These are phyloP conservation scores for Xylariaceae sp. DNA, from an alignment of 2,329 filamentous ascomycete genomes.

Conservation along the genomic window DNA sequence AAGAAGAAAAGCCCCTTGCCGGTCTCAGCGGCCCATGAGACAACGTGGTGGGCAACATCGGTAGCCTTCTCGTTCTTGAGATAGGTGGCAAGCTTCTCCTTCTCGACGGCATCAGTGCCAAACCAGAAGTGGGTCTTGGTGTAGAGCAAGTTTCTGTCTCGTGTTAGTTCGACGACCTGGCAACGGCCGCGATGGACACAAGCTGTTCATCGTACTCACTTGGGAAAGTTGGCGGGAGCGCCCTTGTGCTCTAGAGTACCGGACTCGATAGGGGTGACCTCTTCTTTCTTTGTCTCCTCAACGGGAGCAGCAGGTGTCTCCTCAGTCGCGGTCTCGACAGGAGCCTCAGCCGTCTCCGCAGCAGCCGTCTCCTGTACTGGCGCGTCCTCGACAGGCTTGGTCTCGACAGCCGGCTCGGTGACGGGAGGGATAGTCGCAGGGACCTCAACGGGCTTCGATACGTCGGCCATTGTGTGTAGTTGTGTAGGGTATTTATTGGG, in stretches of 20 bases:
- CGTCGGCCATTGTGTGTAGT: conserved; percentile 65
- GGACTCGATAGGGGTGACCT: conserved; percentile 72
- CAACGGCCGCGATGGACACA: too few species aligned
- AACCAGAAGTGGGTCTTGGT: conserved; percentile 94
- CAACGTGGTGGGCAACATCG: conserved; percentile 70
- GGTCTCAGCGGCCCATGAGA: conserved; percentile 88
- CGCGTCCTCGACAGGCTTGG: conserved; percentile 26
- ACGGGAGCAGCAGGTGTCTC: conserved; percentile 35
- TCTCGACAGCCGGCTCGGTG: conserved; percentile 36
- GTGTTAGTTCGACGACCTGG: not conserved
- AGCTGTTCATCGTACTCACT: conserved; percentile 57
- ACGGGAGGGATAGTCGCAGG: conserved; percentile 47
- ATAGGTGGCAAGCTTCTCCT: conserved; percentile 72
- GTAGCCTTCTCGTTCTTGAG: conserved; percentile 85
- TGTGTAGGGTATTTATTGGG: conserved; percentile 28
- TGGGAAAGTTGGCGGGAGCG: conserved; percentile 75
- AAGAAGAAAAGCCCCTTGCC: conserved; percentile 94
- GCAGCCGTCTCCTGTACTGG: conserved; percentile 39
- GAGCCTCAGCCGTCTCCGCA: conserved; percentile 38
- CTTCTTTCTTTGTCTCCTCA: conserved; percentile 46
- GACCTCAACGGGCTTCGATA: conserved; percentile 66
- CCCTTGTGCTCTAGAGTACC: conserved; percentile 88
- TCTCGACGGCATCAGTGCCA: conserved; percentile 68
- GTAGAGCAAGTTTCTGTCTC: conserved; percentile 75
- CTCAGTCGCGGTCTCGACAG: conserved; percentile 40